Evolutionary conservation across 768 basidiomycete genomes (phyloP).

Genomic region (Tulasnella sp.): DNA sequence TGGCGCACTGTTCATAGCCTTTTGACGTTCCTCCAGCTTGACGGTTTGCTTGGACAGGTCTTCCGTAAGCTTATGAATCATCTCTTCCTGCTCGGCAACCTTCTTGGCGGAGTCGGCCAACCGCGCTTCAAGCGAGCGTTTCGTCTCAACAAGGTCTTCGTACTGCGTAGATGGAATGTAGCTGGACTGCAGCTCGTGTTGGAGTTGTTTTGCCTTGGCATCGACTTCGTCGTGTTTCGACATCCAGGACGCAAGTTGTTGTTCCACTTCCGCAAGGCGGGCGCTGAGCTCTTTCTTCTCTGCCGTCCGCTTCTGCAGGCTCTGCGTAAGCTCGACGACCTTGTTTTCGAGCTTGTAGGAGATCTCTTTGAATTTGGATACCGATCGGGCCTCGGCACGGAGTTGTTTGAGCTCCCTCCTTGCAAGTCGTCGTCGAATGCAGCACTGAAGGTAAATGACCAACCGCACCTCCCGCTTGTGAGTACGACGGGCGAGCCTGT

Average conservation of each 20-base stretch:
- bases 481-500: conserved; percentile 38
- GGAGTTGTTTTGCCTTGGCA: conserved; percentile 54
- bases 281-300: conserved; percentile 80
- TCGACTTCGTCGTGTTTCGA: conserved; percentile 82
- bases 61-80: conserved; percentile 66
- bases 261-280: conserved; percentile 67
- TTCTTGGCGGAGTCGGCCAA: conserved; percentile 66
- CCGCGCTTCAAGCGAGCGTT: conserved; percentile 65
- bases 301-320: conserved; percentile 72
- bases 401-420: conserved; percentile 73
- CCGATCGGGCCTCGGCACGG: conserved; percentile 86
- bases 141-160: conserved; percentile 60
- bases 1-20: conserved; percentile 39
- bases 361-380: conserved; percentile 96
- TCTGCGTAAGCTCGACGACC: conserved; percentile 95
- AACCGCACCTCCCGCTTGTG: conserved; percentile 51
- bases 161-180: conserved; percentile 60
- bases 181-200: conserved; percentile 51
- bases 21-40: conserved; percentile 67
- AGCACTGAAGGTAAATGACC: conserved; percentile 82
- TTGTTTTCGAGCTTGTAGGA: conserved; percentile 98
- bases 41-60: conserved; percentile 61
- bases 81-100: conserved; percentile 69
- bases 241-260: conserved; percentile 75
- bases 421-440: conserved; percentile 78